phyloP scores from a whole-genome alignment of 306 rosid species.

The Sindora glabra region DNA sequence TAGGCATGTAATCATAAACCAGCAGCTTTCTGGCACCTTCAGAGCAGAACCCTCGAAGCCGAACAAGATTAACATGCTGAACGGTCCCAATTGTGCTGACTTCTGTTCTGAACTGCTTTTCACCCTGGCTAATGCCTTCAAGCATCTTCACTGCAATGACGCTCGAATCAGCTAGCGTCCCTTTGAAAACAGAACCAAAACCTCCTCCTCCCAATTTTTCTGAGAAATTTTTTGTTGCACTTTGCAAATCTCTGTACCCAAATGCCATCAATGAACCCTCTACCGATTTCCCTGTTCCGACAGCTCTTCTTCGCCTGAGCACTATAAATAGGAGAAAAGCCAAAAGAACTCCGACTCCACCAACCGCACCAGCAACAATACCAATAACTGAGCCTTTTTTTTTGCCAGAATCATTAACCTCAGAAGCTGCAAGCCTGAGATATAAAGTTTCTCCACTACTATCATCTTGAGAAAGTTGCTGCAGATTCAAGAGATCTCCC shows the following conservation, averaged over 20 bases:
- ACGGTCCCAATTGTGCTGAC: slow-evolving; percentile 71
- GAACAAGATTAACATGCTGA: slow-evolving; percentile 76
- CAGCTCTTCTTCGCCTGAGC: slow-evolving; percentile 17
- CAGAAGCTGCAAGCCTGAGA: slow-evolving; percentile 51
- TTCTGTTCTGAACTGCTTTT: slow-evolving; percentile 76
- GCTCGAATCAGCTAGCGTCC: slow-evolving; percentile 50
- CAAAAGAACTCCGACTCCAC: slow-evolving; percentile 15
- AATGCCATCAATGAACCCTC: slow-evolving; percentile 41
- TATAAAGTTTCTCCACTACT: slow-evolving; percentile 25
- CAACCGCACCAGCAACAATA: slow-evolving; percentile 19
- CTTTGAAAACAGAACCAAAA: slow-evolving; percentile 81
- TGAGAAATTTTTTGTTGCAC: slow-evolving; percentile 53
- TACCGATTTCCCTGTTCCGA: slow-evolving; percentile 17
- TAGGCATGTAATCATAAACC: slow-evolving; percentile 82
- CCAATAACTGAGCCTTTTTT: slow-evolving; percentile 18
- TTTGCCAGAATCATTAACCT: slow-evolving; percentile 16
- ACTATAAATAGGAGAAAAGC: slow-evolving; percentile 20
- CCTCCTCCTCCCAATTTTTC: slow-evolving; percentile 90
- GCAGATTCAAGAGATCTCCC: slow-evolving; percentile 24
- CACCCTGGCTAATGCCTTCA: slow-evolving; percentile 69
- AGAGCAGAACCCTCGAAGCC: slow-evolving; percentile 76
- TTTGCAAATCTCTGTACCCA: slow-evolving; percentile 41
- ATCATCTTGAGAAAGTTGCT: slow-evolving; percentile 30
- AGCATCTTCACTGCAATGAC: slow-evolving; percentile 76
- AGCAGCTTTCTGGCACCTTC: slow-evolving; percentile 51